Base-by-base conservation (phyloP, 2,329 filamentous ascomycete genomes). In the Epichloe typhina region DNA sequence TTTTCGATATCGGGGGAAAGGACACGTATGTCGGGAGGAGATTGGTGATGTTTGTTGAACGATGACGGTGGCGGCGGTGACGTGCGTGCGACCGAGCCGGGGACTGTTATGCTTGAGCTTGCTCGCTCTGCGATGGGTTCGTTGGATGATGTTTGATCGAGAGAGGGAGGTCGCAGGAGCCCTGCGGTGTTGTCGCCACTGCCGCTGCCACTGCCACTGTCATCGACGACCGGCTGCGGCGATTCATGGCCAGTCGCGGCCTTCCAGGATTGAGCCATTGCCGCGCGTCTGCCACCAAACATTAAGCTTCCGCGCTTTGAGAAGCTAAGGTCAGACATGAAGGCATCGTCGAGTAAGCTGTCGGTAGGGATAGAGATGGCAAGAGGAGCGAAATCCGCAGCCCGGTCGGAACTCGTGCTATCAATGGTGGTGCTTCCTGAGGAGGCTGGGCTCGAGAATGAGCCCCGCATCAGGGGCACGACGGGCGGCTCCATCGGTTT, bases 301-400 rank as follows among this genome's bases (percentile, higher is more conserved):
- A 83, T 78, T 58, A 83, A 69, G 64, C 79, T 83, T 56, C 80
- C 80, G 57, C 80, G 72, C 55, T 80, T 80, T 52, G 79, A 82
- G 61, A 83, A 83, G 56, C 72, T 72, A 56, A 83, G 64, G 51
- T 71, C 69, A 56, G 68, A 71, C 59, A 83, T 64, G 60, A 78
- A 76, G 58, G 74, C 76, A 67, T 80, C 75, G 54, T 79, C 78
- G 55, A 81, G 66, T 50, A 82, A 67, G 58, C 65, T 70, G 51
- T 76, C 75, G 50, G 72, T 74, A 42, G 79, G 78, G 58, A 83
- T 80, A 52, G 66, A 62, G 46, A 79, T 74, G 59, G 70, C 73
- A 60, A 83, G 71, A 53, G 77, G 76, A 53, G 69, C 69, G 58
- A 73, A 77, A 54, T 61, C 60, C 51, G 59, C 64, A 55, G 63